Evolutionary conservation across 2,329 filamentous ascomycete genomes (phyloP).

Genomic region (Acephala macrosclerotiorum): DNA sequence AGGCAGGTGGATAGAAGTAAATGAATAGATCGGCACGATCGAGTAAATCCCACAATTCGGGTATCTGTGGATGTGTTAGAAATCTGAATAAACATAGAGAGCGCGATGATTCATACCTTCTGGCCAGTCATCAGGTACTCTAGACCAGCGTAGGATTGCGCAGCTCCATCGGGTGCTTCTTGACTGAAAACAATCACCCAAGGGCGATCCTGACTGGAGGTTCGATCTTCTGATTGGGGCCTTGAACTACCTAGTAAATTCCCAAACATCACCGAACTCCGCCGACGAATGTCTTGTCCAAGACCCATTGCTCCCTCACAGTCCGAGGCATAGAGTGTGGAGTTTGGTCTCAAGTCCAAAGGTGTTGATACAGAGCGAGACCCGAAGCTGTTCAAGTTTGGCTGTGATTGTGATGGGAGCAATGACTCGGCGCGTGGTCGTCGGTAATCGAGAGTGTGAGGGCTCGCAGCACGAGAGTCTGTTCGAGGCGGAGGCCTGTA

Average conservation of each 20-base stretch:
- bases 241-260: slow-evolving; percentile 25
- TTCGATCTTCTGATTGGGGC: slow-evolving; percentile 25
- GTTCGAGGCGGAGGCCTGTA: slow-evolving; percentile 10
- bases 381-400: slow-evolving; percentile 7
- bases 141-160: slow-evolving; percentile 63
- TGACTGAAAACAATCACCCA: slow-evolving; percentile 69
- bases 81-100: background rate
- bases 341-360: slow-evolving; percentile 14
- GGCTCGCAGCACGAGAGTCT: slow-evolving; percentile 1
- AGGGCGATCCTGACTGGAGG: slow-evolving; percentile 35
- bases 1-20: slow-evolving; percentile 61
- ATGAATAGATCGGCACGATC: slow-evolving; percentile 60
- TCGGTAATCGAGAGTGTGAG: background rate
- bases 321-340: slow-evolving; percentile 19
- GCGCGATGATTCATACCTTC: slow-evolving; percentile 51
- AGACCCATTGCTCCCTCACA: slow-evolving; percentile 18
- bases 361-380: slow-evolving; percentile 30
- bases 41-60: slow-evolving; percentile 69
- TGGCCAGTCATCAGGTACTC: slow-evolving; percentile 60
- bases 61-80: slow-evolving; percentile 54
- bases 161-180: slow-evolving; percentile 46
- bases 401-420: slow-evolving; percentile 11
- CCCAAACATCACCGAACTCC: slow-evolving; percentile 32
- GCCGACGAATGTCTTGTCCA: slow-evolving; percentile 21
- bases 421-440: slow-evolving; percentile 17